These are phyloP conservation scores for Neolecta irregularis DNA, from an alignment of 1,139 yeast species.

Conservation along the genomic window DNA sequence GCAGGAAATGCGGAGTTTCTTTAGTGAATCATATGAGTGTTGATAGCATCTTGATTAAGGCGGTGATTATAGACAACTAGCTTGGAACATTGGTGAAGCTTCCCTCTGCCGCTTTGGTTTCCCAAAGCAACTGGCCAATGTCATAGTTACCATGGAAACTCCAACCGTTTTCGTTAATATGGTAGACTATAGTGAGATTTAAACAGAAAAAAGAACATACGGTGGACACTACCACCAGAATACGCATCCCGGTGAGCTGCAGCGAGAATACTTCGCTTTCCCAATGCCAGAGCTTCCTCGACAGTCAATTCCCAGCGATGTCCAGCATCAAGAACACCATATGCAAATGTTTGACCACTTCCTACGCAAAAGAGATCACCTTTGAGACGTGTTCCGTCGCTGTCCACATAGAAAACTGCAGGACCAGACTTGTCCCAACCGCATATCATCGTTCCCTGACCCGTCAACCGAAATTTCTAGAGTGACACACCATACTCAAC, in stretches of 20 bases:
- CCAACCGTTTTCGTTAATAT: constrained; percentile 91
- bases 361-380: constrained; percentile 97
- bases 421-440: constrained; percentile 96
- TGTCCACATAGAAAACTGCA: constrained; percentile 86
- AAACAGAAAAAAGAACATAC: neutral
- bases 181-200: constrained; percentile 36
- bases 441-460: constrained; percentile 83
- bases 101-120: constrained; percentile 69
- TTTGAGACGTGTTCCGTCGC: constrained; percentile 89
- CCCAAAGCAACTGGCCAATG: constrained; percentile 87
- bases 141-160: constrained; percentile 86
- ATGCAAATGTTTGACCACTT: constrained; percentile 98
- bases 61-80: too few species aligned
- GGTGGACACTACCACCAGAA: constrained; percentile 91
- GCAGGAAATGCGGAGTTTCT: too few species aligned
- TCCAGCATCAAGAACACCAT: constrained; percentile 89
- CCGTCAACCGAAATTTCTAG: constrained; percentile 1
- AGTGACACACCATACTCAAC: constrained; percentile 48
- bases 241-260: constrained; percentile 98
- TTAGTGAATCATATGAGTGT: too few species aligned
- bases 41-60: too few species aligned
- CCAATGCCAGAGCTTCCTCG: constrained; percentile 86
- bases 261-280: constrained; percentile 89
- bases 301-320: constrained; percentile 67
- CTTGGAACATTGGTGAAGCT: constrained; percentile 75